Conservation (phyloP, 805 yeast species). For the Saccharomycopsis fibuligera region DNA sequence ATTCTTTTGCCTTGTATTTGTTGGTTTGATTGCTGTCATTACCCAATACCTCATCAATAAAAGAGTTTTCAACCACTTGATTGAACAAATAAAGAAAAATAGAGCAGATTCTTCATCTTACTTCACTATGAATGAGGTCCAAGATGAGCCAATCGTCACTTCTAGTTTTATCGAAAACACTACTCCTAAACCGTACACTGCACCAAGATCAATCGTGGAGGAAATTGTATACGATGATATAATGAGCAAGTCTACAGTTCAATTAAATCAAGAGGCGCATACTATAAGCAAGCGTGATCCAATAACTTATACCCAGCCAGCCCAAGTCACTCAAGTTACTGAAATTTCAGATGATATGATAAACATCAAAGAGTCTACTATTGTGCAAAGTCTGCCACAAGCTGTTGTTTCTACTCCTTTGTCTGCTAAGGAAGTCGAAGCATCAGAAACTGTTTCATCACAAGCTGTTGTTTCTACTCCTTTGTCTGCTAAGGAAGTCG, state of each 20-base stretch:
- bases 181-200: not conserved
- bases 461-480: not conserved
- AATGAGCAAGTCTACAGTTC: slow-evolving; percentile 19
- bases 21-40: slow-evolving; percentile 30
- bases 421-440: not conserved
- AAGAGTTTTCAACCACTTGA: slow-evolving; percentile 18
- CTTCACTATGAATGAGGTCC: slow-evolving; percentile 18
- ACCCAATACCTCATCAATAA: slow-evolving; percentile 28
- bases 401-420: slow-evolving; percentile 17
- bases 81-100: slow-evolving; percentile 20
- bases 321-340: slow-evolving; percentile 8
- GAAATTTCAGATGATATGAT: slow-evolving; percentile 14
- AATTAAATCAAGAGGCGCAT: slow-evolving; percentile 21
- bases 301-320: too few relatives aligned
- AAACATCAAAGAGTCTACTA: slow-evolving; percentile 20
- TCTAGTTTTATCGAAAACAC: too few relatives aligned
- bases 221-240: slow-evolving; percentile 21
- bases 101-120: slow-evolving; percentile 20
- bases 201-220: slow-evolving; percentile 23
- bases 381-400: slow-evolving; percentile 24
- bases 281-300: slow-evolving; percentile 18
- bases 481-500: not conserved
- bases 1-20: slow-evolving; percentile 26
- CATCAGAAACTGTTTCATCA: not conserved
- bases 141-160: slow-evolving; percentile 1